These are phyloP conservation scores for Lentinula boryana DNA, from an alignment of 768 basidiomycete species.

Conservation along the genomic window DNA sequence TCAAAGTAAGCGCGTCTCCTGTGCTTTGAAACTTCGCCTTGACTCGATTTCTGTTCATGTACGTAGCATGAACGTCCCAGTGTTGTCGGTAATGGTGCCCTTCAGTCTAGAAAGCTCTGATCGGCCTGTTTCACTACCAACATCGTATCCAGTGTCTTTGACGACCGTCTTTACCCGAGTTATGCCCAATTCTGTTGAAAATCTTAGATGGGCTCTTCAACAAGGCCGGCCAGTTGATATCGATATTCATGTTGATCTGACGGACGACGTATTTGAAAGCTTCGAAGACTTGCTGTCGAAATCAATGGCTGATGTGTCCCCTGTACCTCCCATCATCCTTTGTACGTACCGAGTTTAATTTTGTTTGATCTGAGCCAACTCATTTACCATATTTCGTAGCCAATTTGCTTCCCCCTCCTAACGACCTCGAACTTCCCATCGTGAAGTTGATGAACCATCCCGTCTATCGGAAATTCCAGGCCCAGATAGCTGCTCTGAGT, in stretches of 20 bases:
- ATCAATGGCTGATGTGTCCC: conserved; percentile 39
- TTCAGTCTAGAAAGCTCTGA: conserved; percentile 47
- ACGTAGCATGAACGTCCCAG: conserved; percentile 21
- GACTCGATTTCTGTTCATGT: background rate
- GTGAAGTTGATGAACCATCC: conserved; percentile 79
- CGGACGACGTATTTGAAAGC: conserved; percentile 49
- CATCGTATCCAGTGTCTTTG: conserved; percentile 41
- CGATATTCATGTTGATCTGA: conserved; percentile 52
- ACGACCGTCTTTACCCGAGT: conserved; percentile 49
- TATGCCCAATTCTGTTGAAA: conserved; percentile 44
- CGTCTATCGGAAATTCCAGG: conserved; percentile 65
- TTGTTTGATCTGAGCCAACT: background rate
- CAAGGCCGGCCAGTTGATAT: conserved; percentile 64
- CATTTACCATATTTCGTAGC: conserved; percentile 35
- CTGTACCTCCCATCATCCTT: conserved; percentile 55
- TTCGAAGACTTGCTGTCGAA: conserved; percentile 71
- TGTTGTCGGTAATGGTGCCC: conserved; percentile 57
- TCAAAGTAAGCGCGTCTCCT: conserved; percentile 28
- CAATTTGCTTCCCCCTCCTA: conserved; percentile 75
- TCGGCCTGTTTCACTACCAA: conserved; percentile 31
- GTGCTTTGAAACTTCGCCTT: background rate
- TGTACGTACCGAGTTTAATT: conserved; percentile 38
- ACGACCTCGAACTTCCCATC: conserved; percentile 63
- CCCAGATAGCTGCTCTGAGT: conserved; percentile 66
- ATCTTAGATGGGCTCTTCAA: conserved; percentile 61